A percentile compares a stretch with the other conserved stretches of the same genome.
These are phyloP conservation scores for Paramecium tetraurelia DNA, from an alignment of 73 alveolate species.

Conservation along the genomic window DNA sequence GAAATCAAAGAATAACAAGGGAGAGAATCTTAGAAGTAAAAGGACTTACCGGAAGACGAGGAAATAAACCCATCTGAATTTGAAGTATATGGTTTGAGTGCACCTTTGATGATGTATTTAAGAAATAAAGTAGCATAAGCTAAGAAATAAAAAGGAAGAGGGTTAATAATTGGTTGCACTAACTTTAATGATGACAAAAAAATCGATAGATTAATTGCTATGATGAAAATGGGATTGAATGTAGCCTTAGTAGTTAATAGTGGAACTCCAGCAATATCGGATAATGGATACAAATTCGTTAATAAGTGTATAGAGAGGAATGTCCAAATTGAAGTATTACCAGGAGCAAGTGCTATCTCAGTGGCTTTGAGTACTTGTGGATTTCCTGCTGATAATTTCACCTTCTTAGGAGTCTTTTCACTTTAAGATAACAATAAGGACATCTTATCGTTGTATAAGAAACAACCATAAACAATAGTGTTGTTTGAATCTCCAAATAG, in stretches of 20 bases:
- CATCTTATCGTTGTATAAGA: constrained; percentile 43
- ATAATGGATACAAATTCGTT: constrained; percentile 80
- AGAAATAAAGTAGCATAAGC: constrained; percentile 60
- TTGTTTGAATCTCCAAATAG: constrained; percentile 54
- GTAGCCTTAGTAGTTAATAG: constrained; percentile 83
- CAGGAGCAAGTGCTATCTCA: constrained; percentile 64
- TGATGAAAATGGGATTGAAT: constrained; percentile 78
- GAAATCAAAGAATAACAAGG: not conserved
- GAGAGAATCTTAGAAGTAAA: not conserved
- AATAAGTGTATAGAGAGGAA: constrained; percentile 39
- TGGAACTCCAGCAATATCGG: constrained; percentile 89
- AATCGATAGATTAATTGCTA: constrained; percentile 73
- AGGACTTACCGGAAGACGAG: not conserved
- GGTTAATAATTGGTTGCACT: constrained; percentile 69
- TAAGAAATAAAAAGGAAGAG: constrained; percentile 82
- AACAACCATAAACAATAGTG: constrained; percentile 68
- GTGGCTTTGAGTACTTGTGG: constrained; percentile 80
- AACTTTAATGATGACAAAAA: constrained; percentile 77
- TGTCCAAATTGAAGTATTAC: not conserved
- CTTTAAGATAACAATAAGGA: constrained; percentile 45
- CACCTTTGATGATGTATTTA: constrained; percentile 64
- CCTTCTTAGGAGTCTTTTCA: constrained; percentile 74
- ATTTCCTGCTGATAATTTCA: constrained; percentile 76
- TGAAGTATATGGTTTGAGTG: constrained; percentile 71
- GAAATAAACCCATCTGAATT: constrained; percentile 53